Percentiles rank a stretch among this genome's conserved stretches.
Evolutionary conservation across 75 land plant species (phyloP).

Genomic region (Pinus taeda): DNA sequence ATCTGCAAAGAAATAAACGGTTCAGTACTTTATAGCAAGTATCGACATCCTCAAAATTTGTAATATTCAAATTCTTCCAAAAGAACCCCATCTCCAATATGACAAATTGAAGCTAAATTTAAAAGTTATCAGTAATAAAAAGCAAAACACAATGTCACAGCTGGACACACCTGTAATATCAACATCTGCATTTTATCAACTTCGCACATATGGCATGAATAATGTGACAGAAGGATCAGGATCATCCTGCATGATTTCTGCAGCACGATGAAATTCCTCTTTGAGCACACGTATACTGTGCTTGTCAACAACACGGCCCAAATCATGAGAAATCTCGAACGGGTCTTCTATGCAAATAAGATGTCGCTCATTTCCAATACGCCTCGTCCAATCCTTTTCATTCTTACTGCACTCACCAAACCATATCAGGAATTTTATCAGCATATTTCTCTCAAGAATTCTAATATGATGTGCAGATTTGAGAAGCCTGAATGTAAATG

Average conservation of each 20-base stretch:
- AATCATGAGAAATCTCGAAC: slow-evolving; percentile 85
- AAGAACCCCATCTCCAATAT: neutral
- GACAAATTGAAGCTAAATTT: neutral
- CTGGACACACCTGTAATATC: neutral
- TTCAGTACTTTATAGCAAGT: neutral
- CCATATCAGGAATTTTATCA: neutral
- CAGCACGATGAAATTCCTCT: slow-evolving; percentile 95
- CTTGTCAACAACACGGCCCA: slow-evolving; percentile 95
- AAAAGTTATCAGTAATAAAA: neutral
- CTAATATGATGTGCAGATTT: neutral
- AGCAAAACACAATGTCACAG: neutral
- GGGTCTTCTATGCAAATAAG: slow-evolving; percentile 99
- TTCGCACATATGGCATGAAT: slow-evolving; percentile 68
- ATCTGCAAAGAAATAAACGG: neutral
- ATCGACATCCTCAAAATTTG: neutral
- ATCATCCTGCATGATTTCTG: slow-evolving; percentile 67
- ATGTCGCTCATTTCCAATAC: slow-evolving; percentile 94
- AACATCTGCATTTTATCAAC: slow-evolving; percentile 4
- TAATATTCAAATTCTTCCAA: neutral
- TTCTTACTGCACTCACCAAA: slow-evolving; percentile 58
- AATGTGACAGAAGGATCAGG: slow-evolving; percentile 68
- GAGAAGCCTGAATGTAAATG: neutral
- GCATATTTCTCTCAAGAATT: neutral
- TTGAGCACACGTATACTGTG: slow-evolving; percentile 77
- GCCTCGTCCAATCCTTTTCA: slow-evolving; percentile 93